Evolutionary conservation across 768 basidiomycete genomes (phyloP), one percentile per base, ranked within the genome.

Genomic region (Trametopsis cervina): DNA sequence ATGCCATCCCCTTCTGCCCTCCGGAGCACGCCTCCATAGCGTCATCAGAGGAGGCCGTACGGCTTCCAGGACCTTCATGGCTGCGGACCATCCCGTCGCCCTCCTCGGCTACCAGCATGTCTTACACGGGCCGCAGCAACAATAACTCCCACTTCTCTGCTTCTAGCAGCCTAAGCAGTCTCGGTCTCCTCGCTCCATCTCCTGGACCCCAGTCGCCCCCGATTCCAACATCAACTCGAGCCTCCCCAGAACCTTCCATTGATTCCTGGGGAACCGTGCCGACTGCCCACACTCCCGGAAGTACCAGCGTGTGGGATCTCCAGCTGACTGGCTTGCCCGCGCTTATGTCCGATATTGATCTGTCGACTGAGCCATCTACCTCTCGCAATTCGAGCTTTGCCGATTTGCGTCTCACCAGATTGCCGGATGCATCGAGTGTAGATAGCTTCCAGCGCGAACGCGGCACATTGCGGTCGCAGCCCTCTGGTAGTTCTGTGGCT

Each of bases 231-330:
- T n/a, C 36, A 42, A 23, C 9, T 17, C 6, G 35, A 36, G 20
- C 6, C 18, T 45, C 51, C 13, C 40, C 47, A 12, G 39, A 40
- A 27, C 52, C 52, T 12, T 53, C 52, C 24, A 9, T 38, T 27
- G 48, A 40, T 9, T 53, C 52, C 10, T 53, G 52, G 52, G 52
- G 52, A 11, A 53, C 52, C 21, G 52, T 53, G 10, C 35, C 47
- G 43, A 53, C 43, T 41, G 44, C 40, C 18, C 43, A 43, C 11
- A 45, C 33, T 5, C 49, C 52, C 9, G 27, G 52, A 38, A 47
- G 42, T 35, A 39, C 44, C 22, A 26, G 48, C 24, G 29, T 53
- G 17, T 24, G 48, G 15, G 40, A 41, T 41, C 51, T 51, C 18
- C 18, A 44, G 17, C 41, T 52, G 22, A 27, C 42, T 29, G 40